Evolutionary conservation across 495 filamentous ascomycete genomes (phyloP), one percentile per base, ranked within the genome.

Genomic region (Copromyces sp.): DNA sequence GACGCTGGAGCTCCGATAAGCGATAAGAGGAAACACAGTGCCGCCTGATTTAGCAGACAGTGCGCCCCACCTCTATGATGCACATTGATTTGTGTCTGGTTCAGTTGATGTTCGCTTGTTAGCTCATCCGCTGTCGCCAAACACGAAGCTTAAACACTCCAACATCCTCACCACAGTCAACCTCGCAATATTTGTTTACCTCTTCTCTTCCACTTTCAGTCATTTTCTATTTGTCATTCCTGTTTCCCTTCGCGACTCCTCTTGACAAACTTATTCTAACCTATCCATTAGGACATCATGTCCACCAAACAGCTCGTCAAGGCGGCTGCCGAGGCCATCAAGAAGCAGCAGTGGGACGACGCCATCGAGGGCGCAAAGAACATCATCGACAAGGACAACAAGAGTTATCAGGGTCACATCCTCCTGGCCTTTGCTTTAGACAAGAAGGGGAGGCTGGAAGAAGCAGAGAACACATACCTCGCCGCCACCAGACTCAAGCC

Each of bases 341-440:
- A 95, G 78, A 87, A 90, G 41, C 88, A 92, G 73, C 92, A 96
- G 76, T 98, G 90, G 84, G 87, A 89, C 75, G 87, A 88, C 72
- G 93, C 92, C 41, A 85, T 90, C 69, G 82, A 86, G 24, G 89
- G 93, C 75, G 89, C 91, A 20, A 86, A 90, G 75, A 86, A 81
- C 42, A 79, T 94, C 45, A 82, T 97, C 70, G 81, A 89, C 40
- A 85, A 87, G 74, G 94, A 99, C 74, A 83, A 90, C 29, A 86
- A 90, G 69, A 95, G 90, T 78, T 97, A 97, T 81, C 90, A 93
- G 81, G 93, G 92, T 2, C 86, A 92, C 75, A 84, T 98, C 35
- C 96, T 97, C 78, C 85, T 94, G 32, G 95, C 92, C 9, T 90
- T 94, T 73, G 91, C 90, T 4, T 81, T 90, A 45, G 94, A 95